Percentiles rank a stretch among this genome's conserved stretches.
Conservation (phyloP, 306 rosid species). For the Acacia acuminata region DNA sequence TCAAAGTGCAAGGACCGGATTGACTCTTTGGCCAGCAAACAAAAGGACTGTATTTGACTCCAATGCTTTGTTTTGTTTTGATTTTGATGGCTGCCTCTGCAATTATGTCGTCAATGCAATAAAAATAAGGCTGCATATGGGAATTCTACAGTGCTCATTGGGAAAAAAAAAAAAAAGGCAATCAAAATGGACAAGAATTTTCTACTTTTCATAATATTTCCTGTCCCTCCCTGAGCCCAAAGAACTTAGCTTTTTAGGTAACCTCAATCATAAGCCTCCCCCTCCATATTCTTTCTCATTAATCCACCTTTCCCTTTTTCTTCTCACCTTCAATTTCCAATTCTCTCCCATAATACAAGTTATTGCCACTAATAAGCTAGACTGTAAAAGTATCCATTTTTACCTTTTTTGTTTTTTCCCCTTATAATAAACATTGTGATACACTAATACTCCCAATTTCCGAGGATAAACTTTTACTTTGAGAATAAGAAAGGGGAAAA, state of each 20-base stretch:
- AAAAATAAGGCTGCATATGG: not conserved
- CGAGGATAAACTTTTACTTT: slow-evolving; percentile 11
- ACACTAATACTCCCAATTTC: slow-evolving; percentile 4
- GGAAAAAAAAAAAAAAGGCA: slow-evolving; percentile 24
- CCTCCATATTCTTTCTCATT: not conserved
- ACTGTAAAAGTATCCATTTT: not conserved
- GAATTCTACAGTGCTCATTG: not conserved
- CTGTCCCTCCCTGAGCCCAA: slow-evolving; percentile 5
- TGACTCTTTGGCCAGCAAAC: not conserved
- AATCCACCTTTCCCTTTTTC: not conserved
- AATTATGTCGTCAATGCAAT: not conserved
- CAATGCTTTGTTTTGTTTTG: not conserved
- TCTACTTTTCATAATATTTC: slow-evolving; percentile 25
- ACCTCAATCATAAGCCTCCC: slow-evolving; percentile 26
- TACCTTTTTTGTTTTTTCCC: not conserved
- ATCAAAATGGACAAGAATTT: slow-evolving; percentile 20
- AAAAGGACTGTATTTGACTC: not conserved
- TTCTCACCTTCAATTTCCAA: slow-evolving; percentile 3
- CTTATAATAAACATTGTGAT: not conserved
- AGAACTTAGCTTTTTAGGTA: slow-evolving; percentile 20
- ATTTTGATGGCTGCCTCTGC: not conserved
- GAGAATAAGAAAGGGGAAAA: not conserved
- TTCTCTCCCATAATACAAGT: slow-evolving; percentile 15
- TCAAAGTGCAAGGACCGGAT: not conserved
- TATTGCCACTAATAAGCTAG: not conserved